Evolutionary conservation across 1,284 basidiomycete genomes (phyloP), one percentile per base, ranked within the genome.

Genomic region (Trichosporon sp.): DNA sequence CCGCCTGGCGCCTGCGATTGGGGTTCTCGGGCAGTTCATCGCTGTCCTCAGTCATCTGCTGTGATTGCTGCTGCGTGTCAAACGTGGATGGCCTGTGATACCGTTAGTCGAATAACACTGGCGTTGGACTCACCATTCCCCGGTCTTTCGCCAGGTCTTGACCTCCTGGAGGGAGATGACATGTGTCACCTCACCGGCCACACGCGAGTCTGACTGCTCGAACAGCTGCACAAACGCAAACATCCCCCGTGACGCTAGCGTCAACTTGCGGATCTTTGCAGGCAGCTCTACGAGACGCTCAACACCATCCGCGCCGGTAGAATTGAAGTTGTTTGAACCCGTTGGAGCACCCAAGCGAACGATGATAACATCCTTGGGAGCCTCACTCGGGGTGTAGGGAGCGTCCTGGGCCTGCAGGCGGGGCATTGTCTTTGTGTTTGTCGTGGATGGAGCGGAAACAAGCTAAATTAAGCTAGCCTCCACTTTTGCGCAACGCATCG

Each of bases 211-310:
- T 11, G 72, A 67, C 16, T 69, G 67, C 10, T 76, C 73, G 65
- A 76, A 83, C 1, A 81, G 73, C 38, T 73, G 69, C 21, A 81
- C 74, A 61, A 81, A 75, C 0, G 79, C 80, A 68, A 78, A 81
- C 65, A 78, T 77, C 31, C 81, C 81, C 79, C 68, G 4, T 7
- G 65, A 48, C 14, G 78, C 76, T 26, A 79, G 74, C 16, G 78
- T 67, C n/a, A 70, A 38, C 61, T 77, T 75, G 54, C 76, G 70
- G 37, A 82, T 64, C 37, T 75, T 77, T 7, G 70, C 73, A 0
- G 75, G 72, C 37, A 79, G 71, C 72, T 81, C 81, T 2, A 83
- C 81, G n/a, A 81, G 71, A 14, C 79, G 70, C 69, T 79, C 77
- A 3, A 65, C 68, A 12, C 75, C 78, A 8, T 75, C 67, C 16